Base-by-base conservation (phyloP, 2,329 filamentous ascomycete genomes). In the Zopfia rhizophila region DNA sequence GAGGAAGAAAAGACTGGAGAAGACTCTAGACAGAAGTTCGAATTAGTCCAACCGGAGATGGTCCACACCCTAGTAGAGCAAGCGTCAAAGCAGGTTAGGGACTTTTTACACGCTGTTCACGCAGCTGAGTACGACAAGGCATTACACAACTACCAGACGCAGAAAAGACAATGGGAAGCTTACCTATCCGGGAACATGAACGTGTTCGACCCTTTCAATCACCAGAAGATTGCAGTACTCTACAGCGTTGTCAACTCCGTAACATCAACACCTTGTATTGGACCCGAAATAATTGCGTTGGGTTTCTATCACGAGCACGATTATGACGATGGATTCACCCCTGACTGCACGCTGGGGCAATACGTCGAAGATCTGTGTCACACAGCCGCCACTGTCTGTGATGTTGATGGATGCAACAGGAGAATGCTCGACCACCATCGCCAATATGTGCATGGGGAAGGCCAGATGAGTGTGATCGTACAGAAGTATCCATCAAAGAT, bases 121-220 rank as follows among this genome's bases (percentile, higher is more conserved):
- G 91, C 97, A 66, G 92, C 92, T 2, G 94, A 99, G 70, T 97
- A 97, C 61, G 92, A 99, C 68, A 96, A 94, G 72, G 92, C 93
- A 1, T 75, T 95, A 23, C 90, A 97, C 72, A 91, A 92, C 60
- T 99, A 97, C 66, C 85, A 91, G 68, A 97, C 91, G 0, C 93
- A 97, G 67, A 96, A 91, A 45, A 85, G 90, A 21, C 92, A 97
- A 59, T 99, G 94, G 94, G 94, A 99, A 67, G 90, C 90, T 19
- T 96, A 96, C 62, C 87, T 97, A 16, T 86, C 93, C 38, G 91
- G 90, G 11, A 95, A 94, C 57, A 78, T 89, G 22, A 89, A 95
- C 40, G 80, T 97, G 1, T 99, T 97, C 60, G 91, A 99, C 65
- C 94, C 95, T 0, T 94, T 91, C 65, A 89, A 91, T 0, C 95